Conservation (phyloP, 768 basidiomycete genomes). For the Rhodotorula toruloides region DNA sequence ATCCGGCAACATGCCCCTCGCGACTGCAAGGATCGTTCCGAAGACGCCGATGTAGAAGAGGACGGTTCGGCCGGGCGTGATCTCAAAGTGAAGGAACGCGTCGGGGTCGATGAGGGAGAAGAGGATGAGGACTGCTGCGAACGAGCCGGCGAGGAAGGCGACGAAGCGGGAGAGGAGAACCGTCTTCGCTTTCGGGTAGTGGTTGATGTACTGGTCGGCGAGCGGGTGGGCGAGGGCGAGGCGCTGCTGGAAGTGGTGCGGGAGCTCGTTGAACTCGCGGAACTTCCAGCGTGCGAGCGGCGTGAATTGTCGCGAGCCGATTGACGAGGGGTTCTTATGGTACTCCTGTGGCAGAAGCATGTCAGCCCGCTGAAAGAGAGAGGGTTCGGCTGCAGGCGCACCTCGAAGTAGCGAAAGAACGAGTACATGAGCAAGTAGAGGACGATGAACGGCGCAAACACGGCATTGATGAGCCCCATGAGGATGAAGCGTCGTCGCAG, state of each 20-base stretch:
- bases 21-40: constrained; percentile 77
- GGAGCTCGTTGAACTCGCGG: constrained; percentile 95
- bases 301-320: constrained; percentile 86
- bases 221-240: constrained; percentile 81
- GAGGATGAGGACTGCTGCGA: constrained; percentile 87
- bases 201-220: constrained; percentile 92
- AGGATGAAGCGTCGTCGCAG: constrained; percentile 82
- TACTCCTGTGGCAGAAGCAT: constrained; percentile 66
- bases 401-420: constrained; percentile 99
- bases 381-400: constrained; percentile 46
- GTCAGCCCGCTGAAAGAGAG: no score
- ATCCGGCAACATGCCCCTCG: constrained; percentile 91
- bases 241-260: constrained; percentile 81
- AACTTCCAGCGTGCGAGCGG: constrained; percentile 97
- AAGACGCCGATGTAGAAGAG: constrained; percentile 88
- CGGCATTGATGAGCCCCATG: constrained; percentile 91
- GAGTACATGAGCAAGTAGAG: constrained; percentile 95
- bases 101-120: constrained; percentile 91
- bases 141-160: constrained; percentile 92
- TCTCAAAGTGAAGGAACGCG: constrained; percentile 85
- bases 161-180: constrained; percentile 88
- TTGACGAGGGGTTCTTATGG: constrained; percentile 94
- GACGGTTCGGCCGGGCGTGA: constrained; percentile 85
- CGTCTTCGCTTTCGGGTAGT: constrained; percentile 92
- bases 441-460: constrained; percentile 95